Evolutionary conservation across 2,329 filamentous ascomycete species (phyloP).

Genomic region (Microcera coccophila): DNA sequence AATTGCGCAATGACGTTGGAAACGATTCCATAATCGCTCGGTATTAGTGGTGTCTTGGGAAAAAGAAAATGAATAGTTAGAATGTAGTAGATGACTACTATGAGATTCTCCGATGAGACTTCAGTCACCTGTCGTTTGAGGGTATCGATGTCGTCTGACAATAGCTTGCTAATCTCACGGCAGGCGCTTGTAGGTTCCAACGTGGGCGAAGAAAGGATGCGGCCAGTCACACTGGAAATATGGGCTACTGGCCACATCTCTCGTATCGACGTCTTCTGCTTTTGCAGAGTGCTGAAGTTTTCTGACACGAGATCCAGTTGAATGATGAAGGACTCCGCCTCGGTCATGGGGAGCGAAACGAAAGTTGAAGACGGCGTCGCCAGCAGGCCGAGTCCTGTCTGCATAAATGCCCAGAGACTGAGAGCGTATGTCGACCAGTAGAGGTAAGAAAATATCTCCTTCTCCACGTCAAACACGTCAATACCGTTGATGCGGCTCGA

Average conservation of each 20-base stretch:
- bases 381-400: conserved; percentile 27
- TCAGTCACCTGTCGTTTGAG: conserved; percentile 22
- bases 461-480: conserved; percentile 38
- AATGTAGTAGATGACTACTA: conserved; percentile 32
- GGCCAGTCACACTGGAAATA: conserved; percentile 30
- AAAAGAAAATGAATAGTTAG: conserved; percentile 35
- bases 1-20: conserved; percentile 28
- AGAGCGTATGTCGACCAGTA: conserved; percentile 39
- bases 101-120: conserved; percentile 22
- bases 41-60: conserved; percentile 16
- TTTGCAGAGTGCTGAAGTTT: conserved; percentile 35
- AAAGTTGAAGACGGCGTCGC: conserved; percentile 24
- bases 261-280: conserved; percentile 32
- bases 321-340: conserved; percentile 29
- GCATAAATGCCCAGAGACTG: conserved; percentile 37
- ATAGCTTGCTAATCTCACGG: conserved; percentile 26
- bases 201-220: conserved; percentile 24
- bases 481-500: conserved; percentile 40
- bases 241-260: conserved; percentile 36
- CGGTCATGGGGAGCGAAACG: conserved; percentile 29
- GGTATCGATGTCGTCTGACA: conserved; percentile 25
- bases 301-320: conserved; percentile 35
- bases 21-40: conserved; percentile 16
- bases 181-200: conserved; percentile 22
- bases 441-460: conserved; percentile 36